Percentiles rank a stretch among this genome's conserved stretches.
Evolutionary conservation across 2,329 filamentous ascomycete genomes (phyloP).

Genomic region (Penicillium sp.): DNA sequence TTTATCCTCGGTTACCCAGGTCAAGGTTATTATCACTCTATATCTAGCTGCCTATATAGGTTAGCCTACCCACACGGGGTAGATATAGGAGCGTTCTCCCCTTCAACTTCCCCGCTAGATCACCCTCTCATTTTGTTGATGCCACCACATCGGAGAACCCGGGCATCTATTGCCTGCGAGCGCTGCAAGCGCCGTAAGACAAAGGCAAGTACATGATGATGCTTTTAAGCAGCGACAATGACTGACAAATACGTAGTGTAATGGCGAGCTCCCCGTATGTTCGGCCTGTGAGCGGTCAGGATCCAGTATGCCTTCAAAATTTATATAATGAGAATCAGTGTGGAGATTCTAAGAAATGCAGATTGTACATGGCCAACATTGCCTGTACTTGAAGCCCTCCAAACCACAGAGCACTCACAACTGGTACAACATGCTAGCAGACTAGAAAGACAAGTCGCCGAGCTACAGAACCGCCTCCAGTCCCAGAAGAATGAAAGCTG

Average conservation of each 20-base stretch:
- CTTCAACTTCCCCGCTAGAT: background rate
- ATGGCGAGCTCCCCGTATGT: background rate
- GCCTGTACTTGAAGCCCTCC: background rate
- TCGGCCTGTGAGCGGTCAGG: background rate
- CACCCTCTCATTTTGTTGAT: background rate
- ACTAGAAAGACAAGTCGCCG: background rate
- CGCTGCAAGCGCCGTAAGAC: background rate
- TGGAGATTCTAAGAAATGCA: background rate
- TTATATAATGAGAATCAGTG: background rate
- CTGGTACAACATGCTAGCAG: background rate
- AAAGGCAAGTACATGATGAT: background rate
- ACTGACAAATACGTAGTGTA: background rate
- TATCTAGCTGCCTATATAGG: background rate
- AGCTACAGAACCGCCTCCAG: background rate
- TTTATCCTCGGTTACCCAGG: too few relatives aligned
- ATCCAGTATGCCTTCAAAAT: background rate
- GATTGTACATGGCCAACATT: background rate
- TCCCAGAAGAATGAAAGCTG: background rate
- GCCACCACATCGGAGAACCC: background rate
- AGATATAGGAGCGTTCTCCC: background rate
- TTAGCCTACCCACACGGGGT: background rate
- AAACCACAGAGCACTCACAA: background rate
- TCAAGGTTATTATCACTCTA: background rate
- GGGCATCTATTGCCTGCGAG: background rate
- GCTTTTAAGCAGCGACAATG: background rate